These are phyloP conservation scores for Ochromonadaceae sp. DNA, from an alignment of 352 stramenopile genomes.

Conservation along the genomic window DNA sequence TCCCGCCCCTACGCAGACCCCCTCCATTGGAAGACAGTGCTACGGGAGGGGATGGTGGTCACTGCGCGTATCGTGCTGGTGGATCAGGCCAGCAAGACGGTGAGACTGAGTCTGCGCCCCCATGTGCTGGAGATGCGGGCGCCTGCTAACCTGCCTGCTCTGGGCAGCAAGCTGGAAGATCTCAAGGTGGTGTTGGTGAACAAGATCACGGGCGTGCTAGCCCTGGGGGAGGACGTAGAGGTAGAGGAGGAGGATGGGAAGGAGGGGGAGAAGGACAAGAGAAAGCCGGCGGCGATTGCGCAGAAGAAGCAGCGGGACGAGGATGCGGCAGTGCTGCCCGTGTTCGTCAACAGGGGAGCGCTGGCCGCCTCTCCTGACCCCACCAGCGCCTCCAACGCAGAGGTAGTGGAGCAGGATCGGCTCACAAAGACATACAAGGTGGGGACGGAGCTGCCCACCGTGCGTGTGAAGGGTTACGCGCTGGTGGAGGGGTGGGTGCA, in stretches of 20 bases:
- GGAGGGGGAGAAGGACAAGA: not conserved
- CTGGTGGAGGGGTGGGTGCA: not conserved
- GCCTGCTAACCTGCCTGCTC: not conserved
- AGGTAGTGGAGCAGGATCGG: not conserved
- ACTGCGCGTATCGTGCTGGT: not conserved
- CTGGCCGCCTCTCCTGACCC: not conserved
- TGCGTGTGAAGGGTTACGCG: not conserved
- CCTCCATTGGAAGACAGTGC: not conserved
- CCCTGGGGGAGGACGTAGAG: not conserved
- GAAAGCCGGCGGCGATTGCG: not conserved
- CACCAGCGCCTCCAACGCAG: not conserved
- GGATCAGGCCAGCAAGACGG: not conserved
- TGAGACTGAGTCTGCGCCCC: not conserved
- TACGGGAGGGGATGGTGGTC: not conserved
- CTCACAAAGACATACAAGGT: too few relatives aligned
- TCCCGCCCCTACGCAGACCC: not conserved
- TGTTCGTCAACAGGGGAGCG: not conserved
- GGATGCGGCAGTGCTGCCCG: not conserved
- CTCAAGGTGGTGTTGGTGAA: too few relatives aligned
- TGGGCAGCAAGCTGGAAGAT: too few relatives aligned
- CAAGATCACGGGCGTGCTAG: not conserved
- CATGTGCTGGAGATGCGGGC: not conserved
- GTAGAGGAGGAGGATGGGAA: not conserved
- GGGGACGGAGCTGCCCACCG: not conserved
- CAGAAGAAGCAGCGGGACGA: too few relatives aligned